Percentiles rank a stretch among this genome's conserved stretches.
Evolutionary conservation across 345 rosid genomes (phyloP).

Genomic region (Brassica juncea): DNA sequence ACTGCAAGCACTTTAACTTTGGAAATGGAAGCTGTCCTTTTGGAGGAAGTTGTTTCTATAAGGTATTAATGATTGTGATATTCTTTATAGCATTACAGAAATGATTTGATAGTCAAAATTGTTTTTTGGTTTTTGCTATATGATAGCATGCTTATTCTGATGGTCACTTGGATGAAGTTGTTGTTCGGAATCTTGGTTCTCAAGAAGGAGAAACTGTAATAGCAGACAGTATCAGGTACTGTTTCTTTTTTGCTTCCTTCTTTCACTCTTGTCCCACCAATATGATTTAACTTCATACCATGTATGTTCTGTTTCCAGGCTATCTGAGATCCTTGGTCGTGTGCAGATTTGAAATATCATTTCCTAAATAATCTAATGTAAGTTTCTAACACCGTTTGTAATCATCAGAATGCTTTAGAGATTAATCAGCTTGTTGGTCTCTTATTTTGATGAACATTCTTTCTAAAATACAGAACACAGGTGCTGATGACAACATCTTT

Average conservation of each 20-base stretch:
- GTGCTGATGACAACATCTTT: conserved; percentile 18
- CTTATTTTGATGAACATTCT: conserved; percentile 1
- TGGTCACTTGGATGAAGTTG: conserved; percentile 76
- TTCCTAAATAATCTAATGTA: conserved; percentile 16
- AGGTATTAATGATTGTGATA: conserved; percentile 44
- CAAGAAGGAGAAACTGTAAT: conserved; percentile 65
- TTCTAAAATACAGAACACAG: conserved; percentile 17
- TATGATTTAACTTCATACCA: neutral
- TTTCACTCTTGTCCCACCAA: neutral
- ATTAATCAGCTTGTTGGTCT: neutral
- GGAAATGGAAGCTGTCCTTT: conserved; percentile 89
- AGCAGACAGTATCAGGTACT: conserved; percentile 53
- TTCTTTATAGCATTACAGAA: neutral
- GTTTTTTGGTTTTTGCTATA: conserved; percentile 29
- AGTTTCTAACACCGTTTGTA: conserved; percentile 6
- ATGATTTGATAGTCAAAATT: neutral
- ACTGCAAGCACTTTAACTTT: conserved; percentile 82
- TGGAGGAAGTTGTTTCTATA: conserved; percentile 90
- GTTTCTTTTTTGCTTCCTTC: neutral
- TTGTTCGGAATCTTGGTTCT: conserved; percentile 67
- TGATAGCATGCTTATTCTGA: conserved; percentile 71
- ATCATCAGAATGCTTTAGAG: neutral
- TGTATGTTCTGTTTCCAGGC: conserved; percentile 49
- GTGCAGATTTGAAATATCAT: conserved; percentile 39
- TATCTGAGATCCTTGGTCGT: conserved; percentile 64